Conservation (phyloP, 129 eudicot species). For the Centaurea solstitialis region DNA sequence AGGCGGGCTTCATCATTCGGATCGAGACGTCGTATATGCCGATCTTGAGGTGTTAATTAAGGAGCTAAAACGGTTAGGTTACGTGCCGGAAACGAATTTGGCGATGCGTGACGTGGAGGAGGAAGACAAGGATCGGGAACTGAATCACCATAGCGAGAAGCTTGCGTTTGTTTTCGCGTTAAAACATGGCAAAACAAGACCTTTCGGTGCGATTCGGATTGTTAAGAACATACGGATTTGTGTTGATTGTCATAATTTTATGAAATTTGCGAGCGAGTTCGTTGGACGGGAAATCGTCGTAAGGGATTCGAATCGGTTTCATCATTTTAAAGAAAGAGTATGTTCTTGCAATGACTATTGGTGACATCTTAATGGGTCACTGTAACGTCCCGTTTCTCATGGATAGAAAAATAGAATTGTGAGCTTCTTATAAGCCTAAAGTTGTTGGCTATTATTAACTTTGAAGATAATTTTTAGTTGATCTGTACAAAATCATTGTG, state of each 20-base stretch:
- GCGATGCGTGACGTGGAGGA: slow-evolving; percentile 66
- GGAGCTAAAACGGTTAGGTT: slow-evolving; percentile 55
- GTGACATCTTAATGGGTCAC: slow-evolving; percentile 15
- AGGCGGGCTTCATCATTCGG: slow-evolving; percentile 64
- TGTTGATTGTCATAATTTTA: slow-evolving; percentile 74
- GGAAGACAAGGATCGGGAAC: slow-evolving; percentile 67
- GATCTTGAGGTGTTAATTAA: slow-evolving; percentile 42
- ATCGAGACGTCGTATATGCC: slow-evolving; percentile 39
- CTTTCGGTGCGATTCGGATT: slow-evolving; percentile 41
- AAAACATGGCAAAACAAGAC: slow-evolving; percentile 35
- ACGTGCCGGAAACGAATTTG: slow-evolving; percentile 61
- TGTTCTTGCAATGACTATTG: slow-evolving; percentile 85
- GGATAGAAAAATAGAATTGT: not conserved
- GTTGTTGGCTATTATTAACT: not conserved
- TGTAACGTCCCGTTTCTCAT: not conserved
- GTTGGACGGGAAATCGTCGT: slow-evolving; percentile 58
- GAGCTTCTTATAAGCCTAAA: not conserved
- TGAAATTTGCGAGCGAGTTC: slow-evolving; percentile 59
- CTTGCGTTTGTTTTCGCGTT: slow-evolving; percentile 63
- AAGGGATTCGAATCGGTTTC: slow-evolving; percentile 78
- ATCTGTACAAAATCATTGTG: not conserved
- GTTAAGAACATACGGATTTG: slow-evolving; percentile 81
- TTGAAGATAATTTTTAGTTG: not conserved
- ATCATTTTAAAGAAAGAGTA: slow-evolving; percentile 51
- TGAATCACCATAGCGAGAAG: slow-evolving; percentile 75